Base-by-base conservation (phyloP, 768 basidiomycete genomes). In the Pleurotus sapidus region DNA sequence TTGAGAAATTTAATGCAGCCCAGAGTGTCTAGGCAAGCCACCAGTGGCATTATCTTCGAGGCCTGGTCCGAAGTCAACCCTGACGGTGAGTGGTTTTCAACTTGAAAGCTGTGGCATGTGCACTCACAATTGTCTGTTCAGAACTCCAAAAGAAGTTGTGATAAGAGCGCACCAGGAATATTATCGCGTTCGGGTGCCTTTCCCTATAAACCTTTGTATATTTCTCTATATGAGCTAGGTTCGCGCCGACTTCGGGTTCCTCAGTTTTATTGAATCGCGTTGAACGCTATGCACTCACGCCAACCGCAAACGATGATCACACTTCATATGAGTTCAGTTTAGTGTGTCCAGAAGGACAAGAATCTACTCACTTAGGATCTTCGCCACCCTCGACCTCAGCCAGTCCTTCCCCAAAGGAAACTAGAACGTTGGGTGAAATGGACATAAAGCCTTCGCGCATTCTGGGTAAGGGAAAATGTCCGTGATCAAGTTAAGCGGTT, bases 241-340 rank as follows among this genome's bases (percentile, higher is more conserved):
- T 67, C 4, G 79, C 81, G n/a, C 76, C 77, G 74, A 80, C 80
- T 77, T 55, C 25, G 40, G 4, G 24, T 48, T 46, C 18, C 7
- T 14, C 17, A 25, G 27, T 20, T 25, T 9, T 23, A 4, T 30
- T 50, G 24, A 11, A 9, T 17, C 6, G 14, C n/a, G 24, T 12
- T 14, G 42, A 46, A 46, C n/a, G 20, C 24, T 1, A 23, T n/a
- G 18, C 12, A 73, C 77, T 34, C 40, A 80, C 78, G 76, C 79
- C 79, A 79, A 59, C 77, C 74, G 60, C 78, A 79, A 25, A 77
- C 66, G 11, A 81, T 53, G 45, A 79, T 74, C 12, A 79, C 57
- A 2, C 78, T 79, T 27, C 1, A 56, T 1, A 17, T 3, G 24
- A 14, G 14, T 20, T 20, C 24, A 48, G 23, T 1, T 14, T 3